Conservation (phyloP, 495 filamentous ascomycete genomes). For the Aspergillus carlsbadensis region DNA sequence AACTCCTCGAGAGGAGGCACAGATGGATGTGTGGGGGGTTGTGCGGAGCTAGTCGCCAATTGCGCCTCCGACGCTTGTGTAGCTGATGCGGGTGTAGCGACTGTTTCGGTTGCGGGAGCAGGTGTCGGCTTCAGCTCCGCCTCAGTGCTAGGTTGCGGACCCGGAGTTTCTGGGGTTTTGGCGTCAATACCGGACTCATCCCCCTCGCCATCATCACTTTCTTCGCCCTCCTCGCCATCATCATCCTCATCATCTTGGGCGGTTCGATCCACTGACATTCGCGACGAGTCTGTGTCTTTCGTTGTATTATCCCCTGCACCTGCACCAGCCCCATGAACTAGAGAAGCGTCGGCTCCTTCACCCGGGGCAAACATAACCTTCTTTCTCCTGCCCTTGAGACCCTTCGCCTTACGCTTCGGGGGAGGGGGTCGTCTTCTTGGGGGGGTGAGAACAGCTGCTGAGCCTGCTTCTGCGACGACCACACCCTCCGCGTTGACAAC, state of each 20-base stretch:
- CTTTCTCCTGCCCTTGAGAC: conserved; percentile 66
- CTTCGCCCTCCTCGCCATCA: conserved; percentile 39
- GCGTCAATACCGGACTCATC: conserved; percentile 56
- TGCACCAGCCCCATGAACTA: conserved; percentile 33
- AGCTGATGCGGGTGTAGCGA: conserved; percentile 5
- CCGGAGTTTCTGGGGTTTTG: conserved; percentile 45
- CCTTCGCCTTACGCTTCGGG: conserved; percentile 72
- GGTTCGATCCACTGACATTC: conserved; percentile 36
- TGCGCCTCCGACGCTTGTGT: conserved; percentile 30
- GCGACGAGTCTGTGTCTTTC: conserved; percentile 38
- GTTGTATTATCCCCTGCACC: conserved; percentile 20
- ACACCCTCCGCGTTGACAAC: conserved; percentile 61
- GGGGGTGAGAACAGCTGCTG: conserved; percentile 42
- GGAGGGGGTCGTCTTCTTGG: conserved; percentile 67
- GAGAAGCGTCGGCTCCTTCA: conserved; percentile 38
- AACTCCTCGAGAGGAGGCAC: conserved; percentile 12
- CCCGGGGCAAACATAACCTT: conserved; percentile 55
- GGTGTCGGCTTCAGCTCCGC: conserved; percentile 18
- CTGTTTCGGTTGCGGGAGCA: conserved; percentile 22
- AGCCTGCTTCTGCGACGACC: conserved; percentile 53
- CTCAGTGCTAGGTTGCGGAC: conserved; percentile 25
- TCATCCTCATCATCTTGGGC: conserved; percentile 46
- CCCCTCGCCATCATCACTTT: conserved; percentile 53
- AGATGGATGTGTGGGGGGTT: conserved; percentile 10
- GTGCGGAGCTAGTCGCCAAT: conserved; percentile 17